Evolutionary conservation across 1,284 basidiomycete genomes (phyloP), one percentile per base, ranked within the genome.

Genomic region (Flammula alnicola): DNA sequence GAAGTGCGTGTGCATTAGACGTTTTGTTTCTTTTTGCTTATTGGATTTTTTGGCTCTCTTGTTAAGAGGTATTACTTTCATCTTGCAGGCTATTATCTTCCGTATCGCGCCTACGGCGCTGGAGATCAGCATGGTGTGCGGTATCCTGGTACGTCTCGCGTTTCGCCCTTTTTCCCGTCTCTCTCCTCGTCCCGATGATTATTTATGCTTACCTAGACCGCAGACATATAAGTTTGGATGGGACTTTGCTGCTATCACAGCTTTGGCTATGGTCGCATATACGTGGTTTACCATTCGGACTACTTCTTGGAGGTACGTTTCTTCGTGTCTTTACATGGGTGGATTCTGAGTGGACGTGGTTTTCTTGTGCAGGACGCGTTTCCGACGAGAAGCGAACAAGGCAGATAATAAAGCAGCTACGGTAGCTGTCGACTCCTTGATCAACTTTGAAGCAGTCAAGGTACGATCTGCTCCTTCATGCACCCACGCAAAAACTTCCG

Each of bases 371-470:
- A 93, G 95, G 55, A 98, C 95, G 1, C 83, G 84, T 47, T 99
- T 98, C 77, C 89, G 97, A 14, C 86, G 95, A 46, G 84, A 98
- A 58, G 96, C 96, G 0, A 99, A 99, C 69, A 84, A 89, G 40
- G 97, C 97, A 0, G 96, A 99, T 64, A 98, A 99, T 70, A 91
- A 91, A 64, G 95, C 94, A 9, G 97, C 97, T 0, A 93, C 93
- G 0, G 84, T 91, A 1, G 93, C 93, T 1, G 93, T 98, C 8
- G 97, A 99, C 66, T 93, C 94, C 0, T 73, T 99, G 46, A 95
- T 99, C 69, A 99, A 99, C 66, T 99, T 93, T 63, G 96, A 99
- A 68, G 96, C 96, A 10, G 96, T 99, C 61, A 99, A 99, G 81
- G 94, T 93, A 49, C 40, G 58, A n/a, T 42, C 56, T 69, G 27